Evolutionary conservation across 1,139 yeast genomes (phyloP).

Genomic region (Candida frijolesensis): DNA sequence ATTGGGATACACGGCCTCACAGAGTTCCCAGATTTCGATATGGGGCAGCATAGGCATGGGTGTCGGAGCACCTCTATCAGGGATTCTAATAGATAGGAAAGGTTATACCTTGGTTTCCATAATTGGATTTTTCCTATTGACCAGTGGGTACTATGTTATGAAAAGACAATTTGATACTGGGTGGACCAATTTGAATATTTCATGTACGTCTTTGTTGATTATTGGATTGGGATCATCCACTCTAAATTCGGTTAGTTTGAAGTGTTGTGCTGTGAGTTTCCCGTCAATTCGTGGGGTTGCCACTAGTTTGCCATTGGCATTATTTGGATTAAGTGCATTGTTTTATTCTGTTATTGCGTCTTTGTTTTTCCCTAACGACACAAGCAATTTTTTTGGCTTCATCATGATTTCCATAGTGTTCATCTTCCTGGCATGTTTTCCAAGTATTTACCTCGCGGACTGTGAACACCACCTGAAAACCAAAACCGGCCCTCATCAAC

Average conservation of each 20-base stretch:
- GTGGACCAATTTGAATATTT: constrained; percentile 32
- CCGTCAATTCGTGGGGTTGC: constrained; percentile 62
- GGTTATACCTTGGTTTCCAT: constrained; percentile 51
- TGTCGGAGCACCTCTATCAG: constrained; percentile 58
- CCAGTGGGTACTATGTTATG: constrained; percentile 49
- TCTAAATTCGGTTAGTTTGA: constrained; percentile 53
- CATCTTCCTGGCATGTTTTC: constrained; percentile 47
- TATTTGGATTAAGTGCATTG: constrained; percentile 62
- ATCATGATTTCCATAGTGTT: constrained; percentile 42
- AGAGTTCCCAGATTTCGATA: constrained; percentile 58
- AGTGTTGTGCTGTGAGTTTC: constrained; percentile 59
- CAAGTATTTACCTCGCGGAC: constrained; percentile 50
- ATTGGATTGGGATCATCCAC: constrained; percentile 61
- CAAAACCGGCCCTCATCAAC: constrained; percentile 3
- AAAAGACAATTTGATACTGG: constrained; percentile 44
- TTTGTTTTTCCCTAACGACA: constrained; percentile 51
- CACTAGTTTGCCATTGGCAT: constrained; percentile 59
- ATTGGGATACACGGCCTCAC: constrained; percentile 54
- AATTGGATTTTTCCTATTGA: constrained; percentile 46
- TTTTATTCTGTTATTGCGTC: constrained; percentile 54
- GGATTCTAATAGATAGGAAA: constrained; percentile 55
- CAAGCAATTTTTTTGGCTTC: constrained; percentile 51
- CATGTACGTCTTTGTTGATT: constrained; percentile 40
- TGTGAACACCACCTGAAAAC: constrained; percentile 26
- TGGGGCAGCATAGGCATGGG: constrained; percentile 64